Conservation (phyloP, 352 stramenopile genomes). For the Globisporangium iwayamae region DNA sequence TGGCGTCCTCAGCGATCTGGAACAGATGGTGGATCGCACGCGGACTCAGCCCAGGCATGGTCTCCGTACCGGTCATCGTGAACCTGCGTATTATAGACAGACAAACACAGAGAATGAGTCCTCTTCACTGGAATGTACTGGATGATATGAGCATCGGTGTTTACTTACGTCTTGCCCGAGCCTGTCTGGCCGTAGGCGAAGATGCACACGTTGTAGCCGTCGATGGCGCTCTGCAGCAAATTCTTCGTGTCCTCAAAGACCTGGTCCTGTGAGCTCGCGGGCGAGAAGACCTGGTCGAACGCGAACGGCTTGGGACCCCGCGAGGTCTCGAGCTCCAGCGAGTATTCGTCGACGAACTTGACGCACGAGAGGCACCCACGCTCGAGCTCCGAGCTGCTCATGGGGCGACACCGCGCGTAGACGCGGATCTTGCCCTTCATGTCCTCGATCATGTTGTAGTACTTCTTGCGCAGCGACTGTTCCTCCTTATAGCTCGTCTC, state of each 20-base stretch:
- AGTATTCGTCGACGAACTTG: conserved; percentile 79
- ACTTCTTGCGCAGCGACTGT: conserved; percentile 91
- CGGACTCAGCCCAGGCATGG: conserved; percentile 78
- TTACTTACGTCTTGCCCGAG: conserved; percentile 77
- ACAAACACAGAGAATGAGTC: no score
- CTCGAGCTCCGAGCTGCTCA: conserved; percentile 85
- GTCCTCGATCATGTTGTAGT: conserved; percentile 95
- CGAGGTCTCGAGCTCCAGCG: conserved; percentile 76
- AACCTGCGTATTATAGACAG: conserved; percentile 27
- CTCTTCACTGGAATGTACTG: no score
- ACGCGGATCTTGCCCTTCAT: conserved; percentile 96
- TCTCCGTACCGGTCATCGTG: conserved; percentile 87
- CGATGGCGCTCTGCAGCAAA: conserved; percentile 85
- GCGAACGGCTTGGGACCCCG: conserved; percentile 85
- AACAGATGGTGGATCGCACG: conserved; percentile 88
- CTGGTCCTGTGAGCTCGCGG: conserved; percentile 62
- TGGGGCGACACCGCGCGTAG: conserved; percentile 88
- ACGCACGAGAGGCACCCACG: conserved; percentile 65
- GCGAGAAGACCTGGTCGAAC: conserved; percentile 90
- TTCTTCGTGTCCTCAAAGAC: conserved; percentile 94
- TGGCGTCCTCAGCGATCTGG: conserved; percentile 46
- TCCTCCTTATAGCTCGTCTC: conserved; percentile 85
- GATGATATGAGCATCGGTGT: no score
- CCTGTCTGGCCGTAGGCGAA: conserved; percentile 94
- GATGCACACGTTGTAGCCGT: conserved; percentile 92